These are phyloP conservation scores for Alternaria viburni DNA, from an alignment of 2,329 filamentous ascomycete genomes.

Conservation along the genomic window DNA sequence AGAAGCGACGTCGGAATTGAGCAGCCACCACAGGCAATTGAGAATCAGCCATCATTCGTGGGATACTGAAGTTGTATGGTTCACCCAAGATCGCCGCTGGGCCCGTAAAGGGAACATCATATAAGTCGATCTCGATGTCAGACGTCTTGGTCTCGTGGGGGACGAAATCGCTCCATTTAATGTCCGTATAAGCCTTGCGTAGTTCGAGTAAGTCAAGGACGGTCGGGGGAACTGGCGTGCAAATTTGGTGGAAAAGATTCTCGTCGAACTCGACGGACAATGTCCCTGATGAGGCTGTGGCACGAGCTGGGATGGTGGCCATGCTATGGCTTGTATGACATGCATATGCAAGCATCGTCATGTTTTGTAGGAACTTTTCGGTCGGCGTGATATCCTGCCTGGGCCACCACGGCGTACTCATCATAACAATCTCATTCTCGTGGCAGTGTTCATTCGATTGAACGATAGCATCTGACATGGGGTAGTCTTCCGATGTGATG, in stretches of 20 bases:
- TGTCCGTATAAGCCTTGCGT: background rate
- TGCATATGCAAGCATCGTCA: background rate
- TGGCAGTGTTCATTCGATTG: background rate
- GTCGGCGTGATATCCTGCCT: background rate
- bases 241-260: background rate
- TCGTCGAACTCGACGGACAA: background rate
- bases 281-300: background rate
- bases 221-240: background rate
- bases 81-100: background rate
- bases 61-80: background rate
- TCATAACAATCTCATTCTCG: background rate
- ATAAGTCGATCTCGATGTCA: rapidly evolving
- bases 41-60: background rate
- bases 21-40: background rate
- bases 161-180: background rate
- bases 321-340: background rate
- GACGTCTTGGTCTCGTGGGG: background rate
- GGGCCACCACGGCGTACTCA: background rate
- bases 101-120: background rate
- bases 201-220: background rate
- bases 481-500: background rate
- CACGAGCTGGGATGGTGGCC: background rate
- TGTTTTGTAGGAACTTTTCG: background rate
- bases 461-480: background rate
- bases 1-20: background rate